Base-by-base conservation (phyloP, 306 rosid species). In the Abrus pulchellus region DNA sequence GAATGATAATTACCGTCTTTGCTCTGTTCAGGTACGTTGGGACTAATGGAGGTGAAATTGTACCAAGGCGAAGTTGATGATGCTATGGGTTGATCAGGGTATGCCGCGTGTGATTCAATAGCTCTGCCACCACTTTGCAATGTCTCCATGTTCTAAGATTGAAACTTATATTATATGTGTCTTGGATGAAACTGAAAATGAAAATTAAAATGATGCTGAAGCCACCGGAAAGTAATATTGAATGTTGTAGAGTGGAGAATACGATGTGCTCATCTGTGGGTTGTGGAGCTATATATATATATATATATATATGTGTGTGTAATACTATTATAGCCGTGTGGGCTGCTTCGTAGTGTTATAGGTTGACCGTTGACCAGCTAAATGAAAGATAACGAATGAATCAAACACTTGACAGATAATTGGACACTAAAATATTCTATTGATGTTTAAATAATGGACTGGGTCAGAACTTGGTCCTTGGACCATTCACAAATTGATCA, bases 31-130 rank as follows among this genome's bases (percentile, higher is more conserved):
- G 43, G 34, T 4, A 44, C 27, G 20, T 20, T 48, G 1, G 55
- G 45, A 55, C 73, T 33, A 41, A 2, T 30, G 20, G 36, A 10
- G 32, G 5, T 50, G 9, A 13, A 45, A 59, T n/a, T 41, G 49
- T 50, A 48, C 3, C 62, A 62, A 9, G 63, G 50, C 49, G 64
- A 75, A 45, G 82, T 62, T 44, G 69, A 70, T 9, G 69, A 70
- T 9, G 69, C 0, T 33, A 30, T 3, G 5, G 78, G 30, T 14
- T 49, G 57, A 56, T 47, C 1, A 2, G 36, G 59, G 7, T 36
- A 9, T 33, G 12, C 44, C 74, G 56, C 8, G 45, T 13, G 1
- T 65, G 69, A 34, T 28, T 57, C 72, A 9, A 9, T 13, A 1
- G 2, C 10, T 60, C 13, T 80, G 28, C 48, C 11, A 63, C 53